Evolutionary conservation across 2,329 filamentous ascomycete species (phyloP), one percentile per base, ranked within the genome.

Genomic region (Drechslerella stenobrocha): DNA sequence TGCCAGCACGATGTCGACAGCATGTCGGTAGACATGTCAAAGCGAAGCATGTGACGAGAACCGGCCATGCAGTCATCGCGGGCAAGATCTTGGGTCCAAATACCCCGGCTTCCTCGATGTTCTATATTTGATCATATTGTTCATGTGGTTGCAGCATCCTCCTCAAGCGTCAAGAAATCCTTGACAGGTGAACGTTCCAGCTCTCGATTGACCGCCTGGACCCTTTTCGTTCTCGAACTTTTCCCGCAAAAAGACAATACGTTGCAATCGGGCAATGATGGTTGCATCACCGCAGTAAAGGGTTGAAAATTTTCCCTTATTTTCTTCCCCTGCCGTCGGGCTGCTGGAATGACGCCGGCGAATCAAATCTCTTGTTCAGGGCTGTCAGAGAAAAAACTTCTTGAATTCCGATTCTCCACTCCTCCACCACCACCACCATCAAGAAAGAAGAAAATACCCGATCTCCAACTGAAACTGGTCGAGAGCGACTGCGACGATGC

Each of bases 211-310:
- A 42, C 22, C 4, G 32, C 50, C 34, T 24, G 35, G 44, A 44
- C 50, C 50, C 59, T 55, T 56, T 44, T 45, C 26, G 63, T 60
- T 67, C 63, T 67, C 63, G 63, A 67, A 67, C 63, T 35, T 47
- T 13, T 34, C 11, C 13, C 15, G 42, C 34, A 51, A 60, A 58
- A 26, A 40, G 18, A 48, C 34, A 44, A 35, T 60, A 44, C 55
- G 13, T 45, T 60, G 20, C 50, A 59, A 47, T 61, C 40, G 35
- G 47, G 46, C n/a, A n/a, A 4, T 9, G 5, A 42, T 34, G 63
- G 63, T 67, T 67, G 56, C 61, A 66, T 66, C 52, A n/a, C n/a
- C n/a, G n/a, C 24, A 28, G 30, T 26, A 48, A 48, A 66, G 51
- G 61, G 61, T 55, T 59, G 58, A 66, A 37, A 37, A 52, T 46